Evolutionary conservation across 441 rosid species (phyloP), one percentile per base, ranked within the genome.

Genomic region (Corymbia calophylla): DNA sequence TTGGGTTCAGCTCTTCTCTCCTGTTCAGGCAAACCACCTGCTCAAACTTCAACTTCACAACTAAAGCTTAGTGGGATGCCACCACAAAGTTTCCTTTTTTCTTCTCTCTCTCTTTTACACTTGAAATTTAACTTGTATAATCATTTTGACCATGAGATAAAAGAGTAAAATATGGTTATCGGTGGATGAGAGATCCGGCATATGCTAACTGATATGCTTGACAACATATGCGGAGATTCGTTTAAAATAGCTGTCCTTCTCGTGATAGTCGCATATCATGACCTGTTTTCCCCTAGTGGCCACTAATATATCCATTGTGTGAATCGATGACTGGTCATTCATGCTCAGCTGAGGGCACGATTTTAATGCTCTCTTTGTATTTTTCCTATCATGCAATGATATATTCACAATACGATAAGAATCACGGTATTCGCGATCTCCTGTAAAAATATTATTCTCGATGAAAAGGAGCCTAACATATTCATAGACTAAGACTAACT

Each of bases 1-100:
- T 94, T 53, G 95, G 95, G n/a, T 95, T 95, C 91, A 93, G 93
- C 82, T 93, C 95, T 84, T 92, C 95, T 14, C 89, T 94, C n/a
- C 86, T 92, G 53, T 91, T 90, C 86, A 49, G 70, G 21, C 91
- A 81, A 86, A 94, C 95, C n/a, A 93, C 93, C 27, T 95, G 96
- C 82, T 85, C 93, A 88, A 92, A 91, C 66, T 93, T 94, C 91
- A 91, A 92, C 87, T 94, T 92, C 29, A 92, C 93, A 8, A 81
- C 91, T 16, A 80, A 56, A 44, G 91, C 88, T 51, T 84, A 82
- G 29, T 5, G 82, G 49, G 47, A 73, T 73, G 16, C 48, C 81
- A 70, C 48, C 29, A 73, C 21, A 29, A 73, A 32, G 80, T 44
- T 68, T 68, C 44, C 44, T 68, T 31, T 32, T 66, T 66, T 16